Base-by-base conservation (phyloP, 257 asterid species). In the Solanum rostratum region DNA sequence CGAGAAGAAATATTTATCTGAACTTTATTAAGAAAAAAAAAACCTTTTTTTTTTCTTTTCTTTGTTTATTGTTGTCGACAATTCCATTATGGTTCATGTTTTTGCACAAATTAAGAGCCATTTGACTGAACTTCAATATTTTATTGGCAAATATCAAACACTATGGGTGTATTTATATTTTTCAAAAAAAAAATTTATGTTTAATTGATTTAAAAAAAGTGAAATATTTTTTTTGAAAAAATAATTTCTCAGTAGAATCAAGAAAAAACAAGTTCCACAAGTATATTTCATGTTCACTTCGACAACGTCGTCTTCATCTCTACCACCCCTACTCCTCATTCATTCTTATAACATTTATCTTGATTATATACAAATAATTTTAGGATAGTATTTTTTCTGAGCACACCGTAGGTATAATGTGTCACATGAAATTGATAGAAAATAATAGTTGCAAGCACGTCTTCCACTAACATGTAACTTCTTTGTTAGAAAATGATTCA, bases 381-480 rank as follows among this genome's bases (percentile, higher is more conserved):
- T 54, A 6, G 1, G 2, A 54, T 54, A 2, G 6, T 54, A 16
- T 18, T 18, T 54, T 54, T 54, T 6, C 6, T 6, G 6, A 50
- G 4, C 55, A 14, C 7, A 18, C 60, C 24, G n/a, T n/a, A n/a
- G n/a, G n/a, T n/a, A 11, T 7, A 69, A 69, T 69, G 20, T 16
- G 7, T 14, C 78, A 68, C 78, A 68, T 37, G 78, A 68, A 5
- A n/a, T 59, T 7, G 1, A n/a, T 27, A 69, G 16, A 76, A 76
- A 46, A 49, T 76, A 50, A 78, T 46, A 78, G 82, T 50, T 78
- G 82, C 46, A 50, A 78, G 82, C 82, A 78, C 82, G 82, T 78
- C 82, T 50, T 16, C 82, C 82, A 78, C 82, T 50, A 49, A 50
- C 79, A 33, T 68, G 29, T 30, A 66, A 66, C 27, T 52, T 15